Percentiles rank a stretch among this genome's conserved stretches.
Evolutionary conservation across 2,329 filamentous ascomycete genomes (phyloP).

Genomic region (Aspergillus clavatus): DNA sequence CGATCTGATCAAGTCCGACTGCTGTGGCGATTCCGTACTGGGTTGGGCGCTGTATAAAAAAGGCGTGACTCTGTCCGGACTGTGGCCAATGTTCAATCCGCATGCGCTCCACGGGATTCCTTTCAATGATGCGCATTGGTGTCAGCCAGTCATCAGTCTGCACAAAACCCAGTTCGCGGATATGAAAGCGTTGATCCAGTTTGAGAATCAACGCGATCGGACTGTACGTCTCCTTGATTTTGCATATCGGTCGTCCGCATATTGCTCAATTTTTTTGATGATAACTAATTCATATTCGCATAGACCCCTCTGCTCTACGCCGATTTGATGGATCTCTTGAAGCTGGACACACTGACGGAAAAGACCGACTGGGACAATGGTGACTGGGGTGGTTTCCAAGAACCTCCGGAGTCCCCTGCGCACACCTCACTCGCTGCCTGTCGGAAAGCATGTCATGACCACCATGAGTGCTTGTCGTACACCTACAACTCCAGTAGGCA

Average conservation of each 20-base stretch:
- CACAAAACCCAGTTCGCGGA: slow-evolving; percentile 47
- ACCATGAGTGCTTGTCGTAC: slow-evolving; percentile 19
- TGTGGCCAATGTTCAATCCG: slow-evolving; percentile 47
- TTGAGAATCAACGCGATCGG: slow-evolving; percentile 22
- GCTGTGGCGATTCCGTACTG: slow-evolving; percentile 51
- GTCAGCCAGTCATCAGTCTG: slow-evolving; percentile 48
- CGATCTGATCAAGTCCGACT: slow-evolving; percentile 43
- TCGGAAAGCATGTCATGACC: slow-evolving; percentile 18
- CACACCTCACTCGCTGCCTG: slow-evolving; percentile 29
- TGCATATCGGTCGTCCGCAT: background rate
- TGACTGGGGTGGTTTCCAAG: slow-evolving; percentile 29
- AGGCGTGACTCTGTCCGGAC: slow-evolving; percentile 44
- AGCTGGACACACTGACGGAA: slow-evolving; percentile 16
- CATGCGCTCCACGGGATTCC: slow-evolving; percentile 50
- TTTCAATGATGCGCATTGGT: slow-evolving; percentile 47
- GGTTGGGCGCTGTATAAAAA: slow-evolving; percentile 46
- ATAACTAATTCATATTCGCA: background rate
- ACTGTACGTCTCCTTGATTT: slow-evolving; percentile 13
- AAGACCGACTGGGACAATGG: slow-evolving; percentile 31
- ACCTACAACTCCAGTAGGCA: slow-evolving; percentile 19
- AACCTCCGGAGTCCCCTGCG: slow-evolving; percentile 21
- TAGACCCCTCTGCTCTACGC: slow-evolving; percentile 22
- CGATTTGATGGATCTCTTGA: slow-evolving; percentile 27
- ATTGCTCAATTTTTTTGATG: background rate
- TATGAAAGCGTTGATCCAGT: slow-evolving; percentile 49